Evolutionary conservation across 768 basidiomycete species (phyloP).

Genomic region (Tylopilus subfusipes): DNA sequence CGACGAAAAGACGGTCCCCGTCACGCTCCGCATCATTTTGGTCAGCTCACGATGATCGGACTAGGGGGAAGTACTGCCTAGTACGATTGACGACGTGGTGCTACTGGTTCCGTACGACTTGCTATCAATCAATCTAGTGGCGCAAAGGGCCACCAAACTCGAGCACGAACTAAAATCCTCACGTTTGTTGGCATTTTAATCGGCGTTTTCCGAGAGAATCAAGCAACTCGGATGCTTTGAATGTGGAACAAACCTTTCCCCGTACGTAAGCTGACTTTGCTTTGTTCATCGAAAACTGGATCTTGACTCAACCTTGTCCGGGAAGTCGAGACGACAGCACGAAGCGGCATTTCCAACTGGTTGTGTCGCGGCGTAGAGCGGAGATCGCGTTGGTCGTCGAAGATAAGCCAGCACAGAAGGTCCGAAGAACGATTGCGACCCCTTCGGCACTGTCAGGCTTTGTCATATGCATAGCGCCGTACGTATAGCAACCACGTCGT

Average conservation of each 20-base stretch:
- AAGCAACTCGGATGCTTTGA: neutral
- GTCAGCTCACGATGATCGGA: neutral
- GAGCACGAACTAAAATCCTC: neutral
- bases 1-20: no score
- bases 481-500: neutral
- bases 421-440: constrained; percentile 14
- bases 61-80: neutral
- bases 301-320: neutral
- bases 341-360: neutral
- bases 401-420: constrained; percentile 17
- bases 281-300: neutral
- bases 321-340: neutral
- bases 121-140: neutral
- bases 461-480: neutral
- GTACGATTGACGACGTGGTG: neutral
- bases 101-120: no score
- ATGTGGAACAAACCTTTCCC: neutral
- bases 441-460: constrained; percentile 12
- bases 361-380: constrained; percentile 2
- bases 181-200: neutral
- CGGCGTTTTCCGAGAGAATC: neutral
- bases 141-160: neutral
- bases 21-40: neutral
- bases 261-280: neutral
- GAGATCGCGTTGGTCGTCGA: constrained; percentile 15